Evolutionary conservation across 2,329 filamentous ascomycete species (phyloP), one percentile per base, ranked within the genome.

Genomic region (Aspergillus unguis): DNA sequence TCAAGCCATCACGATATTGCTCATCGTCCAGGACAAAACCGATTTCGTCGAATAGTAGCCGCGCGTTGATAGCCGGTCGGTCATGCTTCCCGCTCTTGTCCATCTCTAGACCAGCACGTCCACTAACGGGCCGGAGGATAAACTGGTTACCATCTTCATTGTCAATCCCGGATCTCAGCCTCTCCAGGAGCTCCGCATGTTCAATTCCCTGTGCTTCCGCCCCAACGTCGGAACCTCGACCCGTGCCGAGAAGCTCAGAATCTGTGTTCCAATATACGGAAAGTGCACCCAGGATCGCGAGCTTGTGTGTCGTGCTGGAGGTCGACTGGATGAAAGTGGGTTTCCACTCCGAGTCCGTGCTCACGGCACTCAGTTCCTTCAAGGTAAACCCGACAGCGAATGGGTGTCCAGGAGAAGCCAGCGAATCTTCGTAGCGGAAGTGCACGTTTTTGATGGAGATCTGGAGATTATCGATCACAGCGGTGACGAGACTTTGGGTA

Each of bases 221-320:
- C 3, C 77, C 73, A 6, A 80, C 77, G 54, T 84, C 77, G 3
- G 83, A 83, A 59, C 94, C 90, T 60, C 88, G 86, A 6, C 91
- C 91, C 4, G 88, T 85, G 9, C 91, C 90, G 40, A 97, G 79
- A 3, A 99, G 80, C 27, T 86, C 80, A 1, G 91, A 84, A 70
- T 99, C 92, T 1, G 94, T 99, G 70, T 99, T 95, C 94, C 95
- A 99, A 72, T 99, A 99, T 7, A 97, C 82, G 2, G 94, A 91
- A 46, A 99, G 75, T 4, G 92, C 90, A 31, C 90, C 90, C 11
- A 99, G 80, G 2, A 87, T 95, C 5, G 92, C 94, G 42, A 99
- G 80, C 74, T 99, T 99, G 76, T 99, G 90, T 25, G 92, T 96
- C 9, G 87, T 88, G 28, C 81, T 80, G 43, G 85, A 85, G 1